Base-by-base conservation (phyloP, 2,329 filamentous ascomycete genomes). In the Waltergamsia citrina region DNA sequence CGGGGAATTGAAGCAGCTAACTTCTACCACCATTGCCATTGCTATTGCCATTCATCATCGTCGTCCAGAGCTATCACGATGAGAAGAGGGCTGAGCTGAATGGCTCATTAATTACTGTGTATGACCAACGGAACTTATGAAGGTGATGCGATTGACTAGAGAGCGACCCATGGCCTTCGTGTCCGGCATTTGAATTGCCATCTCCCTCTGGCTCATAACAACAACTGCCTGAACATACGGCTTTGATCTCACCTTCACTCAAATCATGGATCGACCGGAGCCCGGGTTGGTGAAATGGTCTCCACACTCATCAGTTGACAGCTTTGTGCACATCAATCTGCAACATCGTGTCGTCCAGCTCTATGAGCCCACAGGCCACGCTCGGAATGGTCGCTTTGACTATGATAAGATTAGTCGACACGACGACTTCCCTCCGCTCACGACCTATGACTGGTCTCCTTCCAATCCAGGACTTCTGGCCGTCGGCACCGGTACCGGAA, bases 401-500 rank as follows among this genome's bases (percentile, higher is more conserved):
- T 75, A 69, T 46, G 57, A 63, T 32, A 71, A 67, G 44, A 52
- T 73, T 15, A 68, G 68, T 15, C 70, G 72, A 32, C 74, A 80
- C 44, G 71, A 78, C 48, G 73, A 80, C 44, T 70, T 78, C 29
- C 76, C 75, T 25, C 68, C 71, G 5, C 60, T 81, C 38, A 80
- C 71, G 28, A 76, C 75, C 5, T 80, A 78, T 49, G 76, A 81
- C 56, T 81, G 75, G 76, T 79, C 75, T 10, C 71, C 75, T 18
- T 65, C 64, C 20, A 61, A 72, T n/a, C 62, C 67, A 21, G 75
- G 78, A 33, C 63, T 88, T 7, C 71, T 92, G 26, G 83, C 81
- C 16, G 72, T 92, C 19, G 85, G 85, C 26, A 83, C 82, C 9
- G 71, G 77, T 11, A 78, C 77, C 25, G 85, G 85, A 32, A 75